Evolutionary conservation across 1,284 basidiomycete species (phyloP).

Genomic region (Entoloma clypeatum): DNA sequence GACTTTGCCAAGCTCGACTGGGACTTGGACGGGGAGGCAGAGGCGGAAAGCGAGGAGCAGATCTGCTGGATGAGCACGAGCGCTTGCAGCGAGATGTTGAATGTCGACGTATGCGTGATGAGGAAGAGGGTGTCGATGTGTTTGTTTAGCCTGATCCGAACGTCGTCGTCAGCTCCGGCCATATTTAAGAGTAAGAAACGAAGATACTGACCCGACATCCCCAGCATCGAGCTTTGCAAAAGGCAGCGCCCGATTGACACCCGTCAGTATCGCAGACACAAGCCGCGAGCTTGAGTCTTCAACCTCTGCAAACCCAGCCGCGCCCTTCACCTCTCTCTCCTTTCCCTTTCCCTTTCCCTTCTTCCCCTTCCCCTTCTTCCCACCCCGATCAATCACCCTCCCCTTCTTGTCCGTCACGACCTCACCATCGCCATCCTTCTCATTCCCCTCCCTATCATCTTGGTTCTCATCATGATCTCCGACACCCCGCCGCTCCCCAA

Average conservation of each 20-base stretch:
- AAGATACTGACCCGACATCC: conserved; percentile 42
- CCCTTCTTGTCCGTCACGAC: conserved; percentile 42
- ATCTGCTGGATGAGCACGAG: conserved; percentile 92
- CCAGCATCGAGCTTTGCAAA: conserved; percentile 76
- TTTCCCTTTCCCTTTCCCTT: conserved; percentile 39
- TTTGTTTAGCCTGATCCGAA: conserved; percentile 72
- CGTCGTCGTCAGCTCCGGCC: conserved; percentile 9
- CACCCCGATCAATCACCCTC: conserved; percentile 31
- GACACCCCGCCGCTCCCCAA: conserved; percentile 55
- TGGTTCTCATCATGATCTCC: conserved; percentile 31
- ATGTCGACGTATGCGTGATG: conserved; percentile 91
- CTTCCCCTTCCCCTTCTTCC: conserved; percentile 35
- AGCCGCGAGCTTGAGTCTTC: conserved; percentile 83
- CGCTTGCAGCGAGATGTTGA: conserved; percentile 96
- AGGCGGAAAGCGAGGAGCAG: conserved; percentile 44
- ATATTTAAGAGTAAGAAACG: not conserved
- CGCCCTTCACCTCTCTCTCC: conserved; percentile 45
- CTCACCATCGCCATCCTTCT: conserved; percentile 31
- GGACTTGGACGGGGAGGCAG: conserved; percentile 34
- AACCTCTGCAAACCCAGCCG: conserved; percentile 65
- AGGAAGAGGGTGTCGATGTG: conserved; percentile 95
- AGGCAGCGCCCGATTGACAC: conserved; percentile 93
- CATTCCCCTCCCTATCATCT: conserved; percentile 30
- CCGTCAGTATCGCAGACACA: conserved; percentile 89
- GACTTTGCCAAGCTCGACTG: conserved; percentile 44